Conservation (phyloP, 202 grass and related monocot genomes). For the Zoysia matrella region DNA sequence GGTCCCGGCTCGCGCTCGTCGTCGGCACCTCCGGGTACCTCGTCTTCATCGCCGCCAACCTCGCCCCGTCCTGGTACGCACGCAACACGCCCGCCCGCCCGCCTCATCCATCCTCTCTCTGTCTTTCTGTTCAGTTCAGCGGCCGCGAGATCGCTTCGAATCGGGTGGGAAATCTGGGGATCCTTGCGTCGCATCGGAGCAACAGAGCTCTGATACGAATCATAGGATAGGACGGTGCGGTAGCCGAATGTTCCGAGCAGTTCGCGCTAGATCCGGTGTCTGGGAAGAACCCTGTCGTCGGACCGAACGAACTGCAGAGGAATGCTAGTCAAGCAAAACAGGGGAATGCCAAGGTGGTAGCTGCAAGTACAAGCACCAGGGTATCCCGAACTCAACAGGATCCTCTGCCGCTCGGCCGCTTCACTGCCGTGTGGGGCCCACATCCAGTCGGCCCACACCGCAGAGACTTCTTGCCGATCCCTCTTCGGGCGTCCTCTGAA, state of each 20-base stretch:
- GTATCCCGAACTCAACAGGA: no score
- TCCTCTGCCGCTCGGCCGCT: no score
- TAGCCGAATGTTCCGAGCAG: neutral
- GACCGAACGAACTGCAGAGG: no score
- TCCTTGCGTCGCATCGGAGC: neutral
- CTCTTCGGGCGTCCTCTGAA: no score
- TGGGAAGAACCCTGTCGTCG: no score
- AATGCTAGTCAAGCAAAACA: no score
- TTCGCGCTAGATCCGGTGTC: neutral
- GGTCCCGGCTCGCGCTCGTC: constrained; percentile 66
- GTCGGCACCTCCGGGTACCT: constrained; percentile 85
- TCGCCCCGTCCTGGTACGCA: constrained; percentile 54
- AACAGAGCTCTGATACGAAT: neutral
- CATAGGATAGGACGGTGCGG: neutral
- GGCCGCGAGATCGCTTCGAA: neutral
- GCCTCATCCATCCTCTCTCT: neutral
- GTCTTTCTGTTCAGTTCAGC: neutral
- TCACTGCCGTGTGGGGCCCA: no score
- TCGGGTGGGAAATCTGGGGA: neutral
- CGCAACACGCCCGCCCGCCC: neutral
- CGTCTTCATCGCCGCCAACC: constrained; percentile 89
- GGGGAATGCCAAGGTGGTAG: no score
- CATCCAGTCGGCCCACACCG: no score
- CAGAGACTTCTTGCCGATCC: no score
- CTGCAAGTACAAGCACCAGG: no score